Conservation (phyloP, 2,329 filamentous ascomycete genomes). For the Aspergillus pseudoterreus region DNA sequence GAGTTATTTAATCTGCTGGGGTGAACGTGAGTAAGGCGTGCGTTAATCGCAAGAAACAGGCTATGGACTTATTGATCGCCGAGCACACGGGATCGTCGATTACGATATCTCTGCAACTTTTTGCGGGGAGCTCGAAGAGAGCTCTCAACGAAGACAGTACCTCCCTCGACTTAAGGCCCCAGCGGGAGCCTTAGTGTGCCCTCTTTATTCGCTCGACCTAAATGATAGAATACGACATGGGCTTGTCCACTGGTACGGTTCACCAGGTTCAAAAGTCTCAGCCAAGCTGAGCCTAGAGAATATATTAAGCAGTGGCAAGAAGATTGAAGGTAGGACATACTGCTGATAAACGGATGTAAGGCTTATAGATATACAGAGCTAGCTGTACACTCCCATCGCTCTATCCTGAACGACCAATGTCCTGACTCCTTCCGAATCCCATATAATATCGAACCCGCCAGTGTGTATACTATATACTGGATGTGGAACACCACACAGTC, state of each 20-base stretch:
- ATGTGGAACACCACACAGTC: constrained; percentile 1
- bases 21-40: background rate
- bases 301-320: background rate
- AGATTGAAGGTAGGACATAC: background rate
- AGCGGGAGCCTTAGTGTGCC: background rate
- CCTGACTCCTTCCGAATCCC: background rate
- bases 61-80: background rate
- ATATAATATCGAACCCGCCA: background rate
- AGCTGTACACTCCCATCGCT: background rate
- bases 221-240: background rate
- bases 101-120: background rate
- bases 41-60: background rate
- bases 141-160: background rate
- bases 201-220: background rate
- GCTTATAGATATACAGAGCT: background rate
- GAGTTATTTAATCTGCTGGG: background rate
- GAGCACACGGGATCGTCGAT: background rate
- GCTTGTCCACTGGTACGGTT: background rate
- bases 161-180: background rate
- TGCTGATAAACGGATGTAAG: background rate
- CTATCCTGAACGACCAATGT: background rate
- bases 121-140: background rate
- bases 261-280: background rate
- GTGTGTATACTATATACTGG: constrained; percentile 3
- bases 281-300: background rate